Evolutionary conservation across 169 alveolate species (phyloP), one percentile per base, ranked within the genome.

Genomic region (Cryptosporidium ryanae): DNA sequence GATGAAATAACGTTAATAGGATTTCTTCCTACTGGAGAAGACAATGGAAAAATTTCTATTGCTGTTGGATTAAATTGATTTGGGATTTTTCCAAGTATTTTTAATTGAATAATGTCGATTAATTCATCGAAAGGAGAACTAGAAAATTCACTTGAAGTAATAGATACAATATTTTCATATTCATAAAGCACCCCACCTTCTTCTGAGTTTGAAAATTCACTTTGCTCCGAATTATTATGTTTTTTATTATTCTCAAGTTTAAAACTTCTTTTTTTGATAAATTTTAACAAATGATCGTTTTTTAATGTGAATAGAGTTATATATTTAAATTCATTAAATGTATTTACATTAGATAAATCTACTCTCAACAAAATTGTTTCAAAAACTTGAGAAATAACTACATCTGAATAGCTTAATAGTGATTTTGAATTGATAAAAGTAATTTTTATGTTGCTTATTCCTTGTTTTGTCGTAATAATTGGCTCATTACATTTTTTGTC

Each of bases 11-110:
- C 0, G n/a, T 38, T 38, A 10, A 17, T 7, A 25, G 34, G 38
- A 34, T 76, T 76, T 17, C 71, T 76, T 38, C 87, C 87, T 12
- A 76, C 71, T 0, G 87, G 87, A 61, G 68, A 38, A 43, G 87
- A 15, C 2, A 76, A 17, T 23, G 76, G 87, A n/a, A 76, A 46
- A 15, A 55, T 4, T 21, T 61, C 65, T 25, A 48, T 15, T 23
- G 87, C 68, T 1, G 71, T 76, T 61, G 87, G 87, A 59, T 43
- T 55, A 67, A 67, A 76, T 12, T 76, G 87, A 17, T 34, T 5
- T 34, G 68, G 68, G 23, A 76, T 31, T 18, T 29, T 34, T 15
- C 71, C 71, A 8, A 76, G 50, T 21, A 59, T 21, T 32, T 76
- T 61, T 23, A 76, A 32, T 17, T 29, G 34, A 25, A 76, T 76